phyloP scores from a whole-genome alignment of 495 filamentous ascomycete species.

The Aspergillus nidulans region DNA sequence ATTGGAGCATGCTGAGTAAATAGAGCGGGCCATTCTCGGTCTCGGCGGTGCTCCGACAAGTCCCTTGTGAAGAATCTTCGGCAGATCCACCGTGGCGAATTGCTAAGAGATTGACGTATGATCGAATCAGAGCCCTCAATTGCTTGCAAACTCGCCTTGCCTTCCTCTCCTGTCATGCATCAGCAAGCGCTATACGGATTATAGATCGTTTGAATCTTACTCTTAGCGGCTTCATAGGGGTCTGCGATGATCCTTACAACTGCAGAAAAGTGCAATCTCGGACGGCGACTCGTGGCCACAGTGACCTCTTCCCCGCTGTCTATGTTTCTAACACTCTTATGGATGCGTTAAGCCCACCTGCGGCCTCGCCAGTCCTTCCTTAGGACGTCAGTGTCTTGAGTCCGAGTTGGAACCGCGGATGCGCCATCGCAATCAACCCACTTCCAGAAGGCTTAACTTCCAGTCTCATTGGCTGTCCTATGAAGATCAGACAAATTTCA shows the following conservation, averaged over 20 bases:
- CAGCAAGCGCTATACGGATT: neutral
- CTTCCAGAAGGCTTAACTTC: neutral
- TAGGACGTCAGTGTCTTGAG: neutral
- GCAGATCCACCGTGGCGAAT: slow-evolving; percentile 10
- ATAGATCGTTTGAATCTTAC: no score
- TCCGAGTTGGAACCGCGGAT: neutral
- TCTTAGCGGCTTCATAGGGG: no score
- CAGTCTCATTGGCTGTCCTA: neutral
- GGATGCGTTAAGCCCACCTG: no score
- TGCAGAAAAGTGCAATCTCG: neutral
- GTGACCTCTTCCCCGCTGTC: neutral
- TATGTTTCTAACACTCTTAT: no score
- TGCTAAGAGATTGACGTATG: neutral
- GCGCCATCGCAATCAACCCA: neutral
- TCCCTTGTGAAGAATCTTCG: slow-evolving; percentile 2
- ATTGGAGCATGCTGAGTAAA: neutral
- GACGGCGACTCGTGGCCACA: neutral
- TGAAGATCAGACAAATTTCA: neutral
- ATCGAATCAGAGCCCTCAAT: neutral
- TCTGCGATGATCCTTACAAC: no score
- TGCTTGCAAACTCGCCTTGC: neutral
- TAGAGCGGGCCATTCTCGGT: neutral
- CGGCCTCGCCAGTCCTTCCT: neutral
- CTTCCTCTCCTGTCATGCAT: neutral
- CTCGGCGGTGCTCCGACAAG: neutral